Evolutionary conservation across 345 rosid genomes (phyloP).

Genomic region (Populus simonii): DNA sequence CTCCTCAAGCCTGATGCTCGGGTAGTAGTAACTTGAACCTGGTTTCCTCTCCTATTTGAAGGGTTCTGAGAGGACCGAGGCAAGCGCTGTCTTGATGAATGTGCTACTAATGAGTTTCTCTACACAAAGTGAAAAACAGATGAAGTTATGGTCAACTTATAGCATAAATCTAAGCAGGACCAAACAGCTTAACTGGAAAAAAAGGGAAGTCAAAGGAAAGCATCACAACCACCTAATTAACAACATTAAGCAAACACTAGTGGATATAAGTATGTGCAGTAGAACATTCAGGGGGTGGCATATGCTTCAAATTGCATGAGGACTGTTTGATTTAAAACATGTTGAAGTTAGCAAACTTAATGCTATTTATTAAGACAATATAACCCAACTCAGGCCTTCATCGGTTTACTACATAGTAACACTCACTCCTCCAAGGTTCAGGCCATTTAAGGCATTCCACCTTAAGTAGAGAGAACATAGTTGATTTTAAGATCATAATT

Average conservation of each 20-base stretch:
- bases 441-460: background rate
- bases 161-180: background rate
- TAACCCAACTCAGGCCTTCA: no score
- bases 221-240: background rate
- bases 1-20: constrained; percentile 52
- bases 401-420: background rate
- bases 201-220: background rate
- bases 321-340: background rate
- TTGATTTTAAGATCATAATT: background rate
- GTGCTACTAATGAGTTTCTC: constrained; percentile 36
- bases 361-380: background rate
- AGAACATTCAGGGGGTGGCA: background rate
- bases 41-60: constrained; percentile 50
- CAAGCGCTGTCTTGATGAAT: constrained; percentile 38
- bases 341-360: background rate
- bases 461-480: background rate
- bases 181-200: background rate
- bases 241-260: background rate
- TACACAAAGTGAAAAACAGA: constrained; percentile 17
- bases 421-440: background rate
- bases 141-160: background rate
- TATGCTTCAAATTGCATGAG: background rate
- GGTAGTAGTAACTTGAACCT: constrained; percentile 36
- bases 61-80: constrained; percentile 36
- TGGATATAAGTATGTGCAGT: background rate